These are phyloP conservation scores for Dissophora globulifera DNA, from an alignment of 192 early-diverging fungal species.

Conservation along the genomic window DNA sequence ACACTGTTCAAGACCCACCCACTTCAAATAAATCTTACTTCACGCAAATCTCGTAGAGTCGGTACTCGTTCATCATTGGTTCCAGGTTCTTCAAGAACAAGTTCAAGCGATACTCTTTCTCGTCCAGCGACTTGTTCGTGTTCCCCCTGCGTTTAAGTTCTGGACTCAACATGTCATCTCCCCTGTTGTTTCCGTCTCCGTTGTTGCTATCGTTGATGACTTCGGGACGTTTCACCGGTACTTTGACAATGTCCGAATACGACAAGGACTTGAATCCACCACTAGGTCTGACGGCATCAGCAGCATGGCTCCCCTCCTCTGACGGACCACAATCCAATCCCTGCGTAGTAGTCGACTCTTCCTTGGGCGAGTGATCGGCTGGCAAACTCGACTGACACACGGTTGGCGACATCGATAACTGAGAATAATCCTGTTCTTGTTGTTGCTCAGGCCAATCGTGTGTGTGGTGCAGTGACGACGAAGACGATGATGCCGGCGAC, in stretches of 20 bases:
- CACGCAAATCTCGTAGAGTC: conserved; percentile 39
- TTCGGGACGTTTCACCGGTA: conserved; percentile 15
- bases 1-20: too few species aligned
- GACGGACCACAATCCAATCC: too few species aligned
- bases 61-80: conserved; percentile 44
- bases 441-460: conserved; percentile 8
- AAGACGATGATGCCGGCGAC: conserved; percentile 17
- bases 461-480: conserved; percentile 1
- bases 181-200: too few species aligned
- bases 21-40: too few species aligned
- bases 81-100: conserved; percentile 42
- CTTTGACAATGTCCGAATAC: conserved; percentile 33
- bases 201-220: not conserved
- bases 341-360: too few species aligned
- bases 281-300: not conserved
- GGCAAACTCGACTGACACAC: too few species aligned
- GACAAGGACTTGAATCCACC: conserved; percentile 7
- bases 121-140: conserved; percentile 40
- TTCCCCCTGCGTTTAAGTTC: conserved; percentile 44
- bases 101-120: conserved; percentile 42
- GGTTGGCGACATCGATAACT: too few species aligned
- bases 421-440: too few species aligned
- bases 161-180: conserved; percentile 5
- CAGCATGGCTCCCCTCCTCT: not conserved
- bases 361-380: too few species aligned